Percentiles rank a stretch among this genome's conserved stretches.
These are phyloP conservation scores for Erodium moschatum DNA, from an alignment of 441 rosid genomes.

Conservation along the genomic window DNA sequence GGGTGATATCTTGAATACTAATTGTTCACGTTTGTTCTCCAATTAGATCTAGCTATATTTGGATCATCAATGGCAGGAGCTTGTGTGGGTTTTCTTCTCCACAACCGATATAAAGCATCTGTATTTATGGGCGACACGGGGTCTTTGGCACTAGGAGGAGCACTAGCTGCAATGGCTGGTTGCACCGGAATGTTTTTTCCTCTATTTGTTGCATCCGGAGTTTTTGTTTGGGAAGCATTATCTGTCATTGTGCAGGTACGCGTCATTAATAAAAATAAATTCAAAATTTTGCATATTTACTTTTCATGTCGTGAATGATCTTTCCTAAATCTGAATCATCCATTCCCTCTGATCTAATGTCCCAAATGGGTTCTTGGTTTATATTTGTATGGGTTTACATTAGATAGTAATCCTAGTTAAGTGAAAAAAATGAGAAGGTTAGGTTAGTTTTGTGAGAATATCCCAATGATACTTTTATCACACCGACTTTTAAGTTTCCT, in stretches of 20 bases:
- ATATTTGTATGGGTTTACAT: too few species aligned
- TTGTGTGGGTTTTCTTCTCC: conserved; percentile 79
- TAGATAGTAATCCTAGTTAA: too few species aligned
- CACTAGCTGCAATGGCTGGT: conserved; percentile 91
- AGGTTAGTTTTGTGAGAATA: too few species aligned
- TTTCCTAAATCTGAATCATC: too few species aligned
- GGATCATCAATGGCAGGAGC: conserved; percentile 97
- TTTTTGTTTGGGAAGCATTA: conserved; percentile 55
- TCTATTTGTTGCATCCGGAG: conserved; percentile 64
- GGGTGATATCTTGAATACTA: background rate
- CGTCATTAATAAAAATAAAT: background rate
- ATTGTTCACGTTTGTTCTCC: conserved; percentile 15
- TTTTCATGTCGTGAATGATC: too few species aligned
- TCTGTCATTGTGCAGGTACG: conserved; percentile 66
- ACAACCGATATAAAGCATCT: conserved; percentile 73
- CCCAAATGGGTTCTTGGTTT: background rate
- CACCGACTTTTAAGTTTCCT: too few species aligned
- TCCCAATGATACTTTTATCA: too few species aligned
- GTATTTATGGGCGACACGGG: conserved; percentile 79
- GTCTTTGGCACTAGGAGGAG: conserved; percentile 82
- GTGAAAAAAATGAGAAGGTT: too few species aligned
- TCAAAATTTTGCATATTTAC: too few species aligned
- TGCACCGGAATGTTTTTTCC: conserved; percentile 92
- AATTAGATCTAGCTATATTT: conserved; percentile 65
- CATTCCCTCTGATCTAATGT: too few species aligned